Evolutionary conservation across 139 green algal species (phyloP).

Genomic region (Ulvella scutata): DNA sequence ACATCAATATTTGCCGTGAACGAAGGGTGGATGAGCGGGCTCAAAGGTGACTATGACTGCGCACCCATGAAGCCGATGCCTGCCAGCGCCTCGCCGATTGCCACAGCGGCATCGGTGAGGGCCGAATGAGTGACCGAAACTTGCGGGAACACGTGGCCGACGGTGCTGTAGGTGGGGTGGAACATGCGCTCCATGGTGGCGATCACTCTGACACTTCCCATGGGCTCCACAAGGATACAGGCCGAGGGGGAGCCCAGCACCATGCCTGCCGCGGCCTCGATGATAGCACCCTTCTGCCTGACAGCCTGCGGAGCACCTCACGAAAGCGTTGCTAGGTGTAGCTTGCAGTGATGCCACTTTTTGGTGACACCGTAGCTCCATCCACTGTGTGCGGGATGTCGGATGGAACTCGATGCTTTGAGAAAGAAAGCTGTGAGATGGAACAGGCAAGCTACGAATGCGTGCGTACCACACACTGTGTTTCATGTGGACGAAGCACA

Average conservation of each 20-base stretch:
- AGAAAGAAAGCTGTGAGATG: no score
- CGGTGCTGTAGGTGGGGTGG: slow-evolving; percentile 22
- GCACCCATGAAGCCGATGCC: background rate
- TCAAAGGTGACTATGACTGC: no score
- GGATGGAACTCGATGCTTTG: no score
- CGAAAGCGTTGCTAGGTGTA: no score
- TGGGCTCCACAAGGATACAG: slow-evolving; percentile 45
- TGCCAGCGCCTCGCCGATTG: slow-evolving; percentile 8
- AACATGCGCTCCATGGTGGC: slow-evolving; percentile 53
- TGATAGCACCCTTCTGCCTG: slow-evolving; percentile 20
- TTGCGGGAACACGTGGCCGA: slow-evolving; percentile 46
- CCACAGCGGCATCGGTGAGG: slow-evolving; percentile 26
- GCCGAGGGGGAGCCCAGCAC: slow-evolving; percentile 31
- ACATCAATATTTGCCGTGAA: background rate
- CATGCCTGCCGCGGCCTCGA: slow-evolving; percentile 22
- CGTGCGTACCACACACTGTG: no score
- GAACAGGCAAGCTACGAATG: no score
- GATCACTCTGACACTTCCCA: slow-evolving; percentile 22
- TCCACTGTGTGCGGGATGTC: no score
- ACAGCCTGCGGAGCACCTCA: slow-evolving; percentile 12
- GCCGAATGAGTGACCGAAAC: slow-evolving; percentile 30
- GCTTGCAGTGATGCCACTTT: no score
- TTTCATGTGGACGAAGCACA: no score
- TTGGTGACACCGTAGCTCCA: no score
- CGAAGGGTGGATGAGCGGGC: no score